These are phyloP conservation scores for Zalaria obscura DNA, from an alignment of 2,329 filamentous ascomycete species.

Conservation along the genomic window DNA sequence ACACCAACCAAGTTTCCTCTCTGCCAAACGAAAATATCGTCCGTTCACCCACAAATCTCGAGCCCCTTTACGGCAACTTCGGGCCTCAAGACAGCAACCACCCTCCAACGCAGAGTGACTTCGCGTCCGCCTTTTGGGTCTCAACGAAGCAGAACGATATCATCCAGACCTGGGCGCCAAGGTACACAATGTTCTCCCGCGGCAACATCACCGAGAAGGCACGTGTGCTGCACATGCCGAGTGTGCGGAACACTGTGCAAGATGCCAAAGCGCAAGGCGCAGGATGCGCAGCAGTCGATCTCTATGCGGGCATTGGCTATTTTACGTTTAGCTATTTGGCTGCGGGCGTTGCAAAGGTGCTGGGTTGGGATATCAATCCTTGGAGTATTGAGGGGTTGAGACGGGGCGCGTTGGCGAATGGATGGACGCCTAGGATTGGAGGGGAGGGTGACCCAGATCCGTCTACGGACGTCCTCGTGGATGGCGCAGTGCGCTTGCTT, in stretches of 20 bases:
- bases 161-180: conserved; percentile 70
- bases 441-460: conserved; percentile 1
- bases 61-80: conserved; percentile 61
- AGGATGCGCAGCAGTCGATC: conserved; percentile 42
- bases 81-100: conserved; percentile 32
- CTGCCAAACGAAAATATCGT: conserved; percentile 44
- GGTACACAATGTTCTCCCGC: conserved; percentile 87
- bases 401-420: conserved; percentile 25
- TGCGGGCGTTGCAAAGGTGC: conserved; percentile 52
- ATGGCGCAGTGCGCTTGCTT: conserved; percentile 12
- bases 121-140: conserved; percentile 62
- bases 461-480: conserved; percentile 2
- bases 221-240: conserved; percentile 43
- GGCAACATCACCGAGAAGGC: conserved; percentile 86
- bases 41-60: conserved; percentile 56
- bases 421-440: conserved; percentile 16
- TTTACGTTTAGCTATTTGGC: conserved; percentile 74
- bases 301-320: conserved; percentile 90
- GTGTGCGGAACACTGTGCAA: conserved; percentile 15
- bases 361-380: conserved; percentile 78
- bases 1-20: neutral
- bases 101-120: conserved; percentile 33
- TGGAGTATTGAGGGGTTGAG: conserved; percentile 33
- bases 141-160: conserved; percentile 61
- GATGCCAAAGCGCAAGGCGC: conserved; percentile 10